phyloP scores from a whole-genome alignment of 306 rosid genomes.

The Gleditsia sinensis region DNA sequence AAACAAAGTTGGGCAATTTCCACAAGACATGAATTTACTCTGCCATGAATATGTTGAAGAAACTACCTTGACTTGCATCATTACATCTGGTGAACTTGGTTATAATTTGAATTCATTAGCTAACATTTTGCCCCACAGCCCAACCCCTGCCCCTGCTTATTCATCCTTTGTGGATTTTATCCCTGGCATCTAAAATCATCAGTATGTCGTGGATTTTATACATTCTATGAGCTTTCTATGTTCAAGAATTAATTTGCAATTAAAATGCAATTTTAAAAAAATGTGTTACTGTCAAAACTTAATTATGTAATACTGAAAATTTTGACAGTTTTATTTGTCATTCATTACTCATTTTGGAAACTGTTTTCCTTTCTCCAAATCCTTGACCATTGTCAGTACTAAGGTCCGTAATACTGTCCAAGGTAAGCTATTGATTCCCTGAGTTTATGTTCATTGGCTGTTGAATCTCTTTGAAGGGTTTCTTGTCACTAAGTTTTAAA shows the following conservation, averaged over 20 bases:
- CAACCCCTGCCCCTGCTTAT: constrained; percentile 19
- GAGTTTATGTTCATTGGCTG: not conserved
- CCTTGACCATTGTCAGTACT: not conserved
- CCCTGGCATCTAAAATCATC: constrained; percentile 32
- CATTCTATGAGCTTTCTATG: constrained; percentile 25
- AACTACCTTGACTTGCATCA: not conserved
- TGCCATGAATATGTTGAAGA: not conserved
- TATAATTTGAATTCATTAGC: constrained; percentile 24
- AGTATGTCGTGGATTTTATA: constrained; percentile 15
- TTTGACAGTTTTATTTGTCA: constrained; percentile 8
- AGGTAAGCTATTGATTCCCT: not conserved
- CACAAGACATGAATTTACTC: not conserved
- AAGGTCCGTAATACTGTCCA: not conserved
- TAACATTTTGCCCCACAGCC: constrained; percentile 13
- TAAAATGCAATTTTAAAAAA: constrained; percentile 13
- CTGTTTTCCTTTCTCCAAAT: constrained; percentile 25
- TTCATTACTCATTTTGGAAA: constrained; percentile 3
- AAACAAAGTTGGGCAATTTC: not conserved
- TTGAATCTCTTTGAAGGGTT: not conserved
- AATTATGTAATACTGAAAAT: not conserved
- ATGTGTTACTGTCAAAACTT: constrained; percentile 2
- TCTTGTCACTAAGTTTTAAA: too few species aligned
- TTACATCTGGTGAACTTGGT: not conserved
- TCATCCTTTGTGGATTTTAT: constrained; percentile 31
- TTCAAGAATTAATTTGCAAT: constrained; percentile 17